These are phyloP conservation scores for Kockiozyma suomiensis DNA, from an alignment of 805 yeast species.

Conservation along the genomic window DNA sequence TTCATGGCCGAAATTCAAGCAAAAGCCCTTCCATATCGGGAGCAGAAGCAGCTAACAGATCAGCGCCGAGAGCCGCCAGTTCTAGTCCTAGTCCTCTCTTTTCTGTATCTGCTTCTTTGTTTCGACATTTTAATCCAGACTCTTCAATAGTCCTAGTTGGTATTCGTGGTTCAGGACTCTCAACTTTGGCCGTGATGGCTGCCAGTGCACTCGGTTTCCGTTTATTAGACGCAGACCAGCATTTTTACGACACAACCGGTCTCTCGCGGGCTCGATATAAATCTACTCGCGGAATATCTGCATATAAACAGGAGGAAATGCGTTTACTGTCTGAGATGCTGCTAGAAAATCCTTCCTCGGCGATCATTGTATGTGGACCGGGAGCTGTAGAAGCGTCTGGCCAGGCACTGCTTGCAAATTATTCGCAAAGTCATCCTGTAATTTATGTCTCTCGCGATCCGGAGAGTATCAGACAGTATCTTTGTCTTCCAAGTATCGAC, in stretches of 20 bases:
- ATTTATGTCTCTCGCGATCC: slow-evolving; percentile 86
- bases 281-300: slow-evolving; percentile 78
- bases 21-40: no score
- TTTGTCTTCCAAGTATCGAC: slow-evolving; percentile 74
- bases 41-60: no score
- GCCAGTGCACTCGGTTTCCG: slow-evolving; percentile 67
- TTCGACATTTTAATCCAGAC: background rate
- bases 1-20: no score
- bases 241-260: slow-evolving; percentile 60
- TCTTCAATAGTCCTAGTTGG: slow-evolving; percentile 55
- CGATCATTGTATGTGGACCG: background rate
- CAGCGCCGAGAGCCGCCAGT: no score
- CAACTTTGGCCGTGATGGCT: slow-evolving; percentile 79
- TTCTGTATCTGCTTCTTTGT: no score
- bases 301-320: slow-evolving; percentile 63
- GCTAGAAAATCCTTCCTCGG: background rate
- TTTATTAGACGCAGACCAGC: slow-evolving; percentile 75
- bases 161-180: slow-evolving; percentile 97
- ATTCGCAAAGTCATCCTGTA: slow-evolving; percentile 72
- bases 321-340: background rate
- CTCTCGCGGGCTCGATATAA: slow-evolving; percentile 48
- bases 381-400: slow-evolving; percentile 47
- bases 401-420: slow-evolving; percentile 60
- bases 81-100: no score
- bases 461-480: slow-evolving; percentile 71